These are phyloP conservation scores for Rutidosis leptorrhynchoides DNA, from an alignment of 129 eudicot genomes.

Conservation along the genomic window DNA sequence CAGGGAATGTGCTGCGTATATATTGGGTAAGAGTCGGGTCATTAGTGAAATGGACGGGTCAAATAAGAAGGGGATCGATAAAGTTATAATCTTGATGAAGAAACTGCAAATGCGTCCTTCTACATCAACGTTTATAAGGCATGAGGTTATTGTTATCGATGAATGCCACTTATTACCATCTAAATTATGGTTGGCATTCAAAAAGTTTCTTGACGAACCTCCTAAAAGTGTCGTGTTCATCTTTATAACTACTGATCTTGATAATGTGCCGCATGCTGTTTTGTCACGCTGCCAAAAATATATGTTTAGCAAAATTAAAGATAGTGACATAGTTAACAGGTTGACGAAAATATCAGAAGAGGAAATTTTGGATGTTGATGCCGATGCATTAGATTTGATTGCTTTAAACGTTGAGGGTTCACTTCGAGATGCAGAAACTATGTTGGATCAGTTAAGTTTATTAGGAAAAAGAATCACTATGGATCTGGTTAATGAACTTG, in stretches of 20 bases:
- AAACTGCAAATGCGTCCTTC: conserved; percentile 43
- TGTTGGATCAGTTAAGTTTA: conserved; percentile 93
- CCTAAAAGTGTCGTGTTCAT: conserved; percentile 64
- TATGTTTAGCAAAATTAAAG: conserved; percentile 71
- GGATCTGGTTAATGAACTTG: conserved; percentile 86
- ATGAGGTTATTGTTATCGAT: conserved; percentile 60
- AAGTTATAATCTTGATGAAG: conserved; percentile 48
- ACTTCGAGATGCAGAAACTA: conserved; percentile 90
- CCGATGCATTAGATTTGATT: conserved; percentile 75
- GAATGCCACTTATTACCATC: conserved; percentile 91
- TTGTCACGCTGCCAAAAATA: conserved; percentile 83
- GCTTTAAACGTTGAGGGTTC: conserved; percentile 92
- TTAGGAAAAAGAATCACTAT: conserved; percentile 74
- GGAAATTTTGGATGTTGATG: conserved; percentile 74
- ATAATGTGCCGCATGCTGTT: conserved; percentile 72
- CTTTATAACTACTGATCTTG: conserved; percentile 76
- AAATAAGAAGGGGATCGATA: conserved; percentile 63
- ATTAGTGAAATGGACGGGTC: conserved; percentile 67
- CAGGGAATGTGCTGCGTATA: conserved; percentile 60
- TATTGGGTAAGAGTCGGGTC: conserved; percentile 65
- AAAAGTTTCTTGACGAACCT: conserved; percentile 78
- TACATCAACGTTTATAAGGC: conserved; percentile 43
- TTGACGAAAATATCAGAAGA: conserved; percentile 68
- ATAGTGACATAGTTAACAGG: conserved; percentile 58
- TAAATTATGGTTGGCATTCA: conserved; percentile 80